phyloP scores from a whole-genome alignment of 495 filamentous ascomycete species.

The Hyaloscypha bicolor region DNA sequence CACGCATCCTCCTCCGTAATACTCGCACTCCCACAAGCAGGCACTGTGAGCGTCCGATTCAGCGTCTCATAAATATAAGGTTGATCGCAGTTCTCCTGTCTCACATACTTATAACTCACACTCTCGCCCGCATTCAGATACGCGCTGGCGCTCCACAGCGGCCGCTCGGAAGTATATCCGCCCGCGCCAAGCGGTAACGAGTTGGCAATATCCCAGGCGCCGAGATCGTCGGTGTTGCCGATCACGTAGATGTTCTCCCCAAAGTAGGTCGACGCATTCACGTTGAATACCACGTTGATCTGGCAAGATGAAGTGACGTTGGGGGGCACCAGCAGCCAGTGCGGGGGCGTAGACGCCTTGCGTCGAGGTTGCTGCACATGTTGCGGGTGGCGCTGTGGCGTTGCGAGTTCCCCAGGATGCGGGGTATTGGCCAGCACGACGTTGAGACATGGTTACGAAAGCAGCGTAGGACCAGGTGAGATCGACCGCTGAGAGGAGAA shows the following conservation, averaged over 20 bases:
- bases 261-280: slow-evolving; percentile 49
- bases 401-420: slow-evolving; percentile 31
- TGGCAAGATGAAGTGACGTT: slow-evolving; percentile 39
- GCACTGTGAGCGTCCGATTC: slow-evolving; percentile 39
- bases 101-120: slow-evolving; percentile 40
- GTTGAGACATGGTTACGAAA: slow-evolving; percentile 41
- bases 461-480: slow-evolving; percentile 58
- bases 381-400: slow-evolving; percentile 28
- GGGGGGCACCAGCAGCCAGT: slow-evolving; percentile 41
- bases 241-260: slow-evolving; percentile 52
- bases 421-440: slow-evolving; percentile 34
- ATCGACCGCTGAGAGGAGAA: slow-evolving; percentile 50
- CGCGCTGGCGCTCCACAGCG: slow-evolving; percentile 39
- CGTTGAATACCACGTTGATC: slow-evolving; percentile 43
- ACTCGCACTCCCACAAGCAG: slow-evolving; percentile 35
- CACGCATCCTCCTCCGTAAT: slow-evolving; percentile 41
- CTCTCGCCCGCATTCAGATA: slow-evolving; percentile 34
- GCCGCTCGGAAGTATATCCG: slow-evolving; percentile 32
- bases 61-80: slow-evolving; percentile 39
- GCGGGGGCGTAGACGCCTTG: slow-evolving; percentile 44
- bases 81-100: slow-evolving; percentile 45
- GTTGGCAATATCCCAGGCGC: slow-evolving; percentile 31
- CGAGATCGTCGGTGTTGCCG: slow-evolving; percentile 36
- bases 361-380: slow-evolving; percentile 40
- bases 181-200: slow-evolving; percentile 31